A percentile compares a stretch with the other conserved stretches of the same genome.
Conservation (phyloP, 2,329 filamentous ascomycete genomes). For the Penicillium sp. region DNA sequence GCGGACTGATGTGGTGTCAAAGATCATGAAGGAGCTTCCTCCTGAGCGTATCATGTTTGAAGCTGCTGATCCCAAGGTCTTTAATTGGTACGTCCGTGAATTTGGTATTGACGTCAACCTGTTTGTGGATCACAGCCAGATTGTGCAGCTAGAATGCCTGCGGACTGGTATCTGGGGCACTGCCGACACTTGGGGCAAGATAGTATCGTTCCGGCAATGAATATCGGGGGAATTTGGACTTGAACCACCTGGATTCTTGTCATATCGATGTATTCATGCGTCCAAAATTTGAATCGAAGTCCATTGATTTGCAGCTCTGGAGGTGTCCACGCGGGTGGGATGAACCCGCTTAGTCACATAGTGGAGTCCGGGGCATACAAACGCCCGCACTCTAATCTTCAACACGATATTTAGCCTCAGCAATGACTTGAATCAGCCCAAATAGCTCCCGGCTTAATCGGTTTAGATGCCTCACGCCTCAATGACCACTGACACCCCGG, state of each 20-base stretch:
- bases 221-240: not conserved
- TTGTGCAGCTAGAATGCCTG: conserved; percentile 55
- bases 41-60: conserved; percentile 58
- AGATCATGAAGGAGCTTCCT: conserved; percentile 52
- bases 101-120: conserved; percentile 58
- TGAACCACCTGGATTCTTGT: not conserved
- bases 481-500: conserved; percentile 4
- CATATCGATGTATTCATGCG: not conserved
- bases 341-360: not conserved
- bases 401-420: not conserved
- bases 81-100: conserved; percentile 57
- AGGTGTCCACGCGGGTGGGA: not conserved
- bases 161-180: conserved; percentile 56
- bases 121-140: conserved; percentile 59
- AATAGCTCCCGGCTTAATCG: not conserved
- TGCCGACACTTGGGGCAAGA: conserved; percentile 56
- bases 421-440: not conserved
- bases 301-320: not conserved
- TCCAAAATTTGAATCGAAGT: not conserved
- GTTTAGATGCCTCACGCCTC: not conserved
- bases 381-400: conserved; percentile 6
- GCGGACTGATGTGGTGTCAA: conserved; percentile 56
- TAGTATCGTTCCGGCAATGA: conserved; percentile 40
- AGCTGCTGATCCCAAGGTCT: conserved; percentile 55
- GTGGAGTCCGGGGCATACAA: conserved; percentile 19